Percentiles rank a stretch among this genome's conserved stretches.
These are phyloP conservation scores for Sphaerobolus stellatus DNA, from an alignment of 1,284 basidiomycete species.

Conservation along the genomic window DNA sequence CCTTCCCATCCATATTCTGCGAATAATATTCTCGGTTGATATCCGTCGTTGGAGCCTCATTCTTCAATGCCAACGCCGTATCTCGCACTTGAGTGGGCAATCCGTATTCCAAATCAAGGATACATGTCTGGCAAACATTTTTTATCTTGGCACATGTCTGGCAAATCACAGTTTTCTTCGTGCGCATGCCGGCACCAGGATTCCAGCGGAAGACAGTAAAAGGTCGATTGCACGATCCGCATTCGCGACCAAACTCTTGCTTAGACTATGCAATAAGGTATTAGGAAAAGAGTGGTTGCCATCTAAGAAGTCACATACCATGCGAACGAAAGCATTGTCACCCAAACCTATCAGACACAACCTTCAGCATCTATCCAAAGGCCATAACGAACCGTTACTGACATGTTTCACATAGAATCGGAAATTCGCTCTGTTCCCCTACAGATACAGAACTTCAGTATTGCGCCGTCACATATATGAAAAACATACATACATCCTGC, in stretches of 20 bases:
- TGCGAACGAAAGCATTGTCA: constrained; percentile 84
- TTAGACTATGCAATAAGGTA: constrained; percentile 64
- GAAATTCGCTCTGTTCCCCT: constrained; percentile 87
- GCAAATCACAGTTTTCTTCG: constrained; percentile 98
- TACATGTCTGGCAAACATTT: constrained; percentile 98
- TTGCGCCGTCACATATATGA: neutral
- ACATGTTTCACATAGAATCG: constrained; percentile 86
- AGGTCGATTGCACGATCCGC: constrained; percentile 92
- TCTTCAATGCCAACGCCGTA: constrained; percentile 86
- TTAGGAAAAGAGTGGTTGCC: neutral
- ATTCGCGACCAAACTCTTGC: constrained; percentile 93
- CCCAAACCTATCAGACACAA: constrained; percentile 68
- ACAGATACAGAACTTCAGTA: neutral
- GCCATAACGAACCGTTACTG: constrained; percentile 12
- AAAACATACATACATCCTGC: constrained; percentile 53
- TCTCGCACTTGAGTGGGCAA: constrained; percentile 97
- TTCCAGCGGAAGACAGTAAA: constrained; percentile 99
- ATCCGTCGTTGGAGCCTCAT: constrained; percentile 90
- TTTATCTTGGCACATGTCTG: constrained; percentile 99
- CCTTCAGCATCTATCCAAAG: constrained; percentile 14
- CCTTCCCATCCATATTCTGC: constrained; percentile 92
- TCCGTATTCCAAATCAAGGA: constrained; percentile 94
- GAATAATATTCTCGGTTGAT: constrained; percentile 98
- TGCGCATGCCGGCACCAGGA: constrained; percentile 88
- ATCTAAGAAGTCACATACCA: constrained; percentile 53